Evolutionary conservation across 2,329 filamentous ascomycete species (phyloP).

Genomic region (Aspergillus proliferans): DNA sequence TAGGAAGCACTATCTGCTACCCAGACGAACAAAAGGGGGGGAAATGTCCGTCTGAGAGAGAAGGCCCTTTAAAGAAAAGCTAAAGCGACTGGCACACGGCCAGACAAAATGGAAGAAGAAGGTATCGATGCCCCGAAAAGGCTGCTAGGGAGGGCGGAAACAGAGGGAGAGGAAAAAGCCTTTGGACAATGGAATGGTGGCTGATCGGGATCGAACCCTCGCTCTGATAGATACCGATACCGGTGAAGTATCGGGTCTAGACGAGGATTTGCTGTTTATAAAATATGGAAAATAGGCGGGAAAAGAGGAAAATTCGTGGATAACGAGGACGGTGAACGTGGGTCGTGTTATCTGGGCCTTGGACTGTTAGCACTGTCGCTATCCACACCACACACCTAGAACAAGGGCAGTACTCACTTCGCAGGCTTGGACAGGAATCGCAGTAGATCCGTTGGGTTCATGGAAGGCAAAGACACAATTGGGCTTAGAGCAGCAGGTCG

Average conservation of each 20-base stretch:
- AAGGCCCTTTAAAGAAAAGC: slow-evolving; percentile 73
- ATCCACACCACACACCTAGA: neutral
- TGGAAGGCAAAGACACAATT: slow-evolving; percentile 53
- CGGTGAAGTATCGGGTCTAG: slow-evolving; percentile 76
- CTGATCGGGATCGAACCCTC: slow-evolving; percentile 53
- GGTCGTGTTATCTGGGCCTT: slow-evolving; percentile 60
- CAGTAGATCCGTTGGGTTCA: slow-evolving; percentile 85
- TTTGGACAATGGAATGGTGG: slow-evolving; percentile 84
- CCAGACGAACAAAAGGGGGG: slow-evolving; percentile 76
- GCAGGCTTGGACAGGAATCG: slow-evolving; percentile 91
- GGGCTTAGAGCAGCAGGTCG: slow-evolving; percentile 28
- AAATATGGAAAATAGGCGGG: slow-evolving; percentile 12
- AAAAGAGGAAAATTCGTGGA: slow-evolving; percentile 5
- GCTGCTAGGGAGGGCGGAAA: slow-evolving; percentile 77
- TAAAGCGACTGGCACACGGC: slow-evolving; percentile 66
- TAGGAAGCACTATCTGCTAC: slow-evolving; percentile 93
- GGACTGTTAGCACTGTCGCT: slow-evolving; percentile 11
- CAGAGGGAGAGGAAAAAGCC: slow-evolving; percentile 69
- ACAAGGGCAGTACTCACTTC: slow-evolving; percentile 58
- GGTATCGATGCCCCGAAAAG: slow-evolving; percentile 48
- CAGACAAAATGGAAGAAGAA: slow-evolving; percentile 62
- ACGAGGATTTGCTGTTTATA: slow-evolving; percentile 58
- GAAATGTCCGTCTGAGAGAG: slow-evolving; percentile 88
- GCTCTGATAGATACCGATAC: slow-evolving; percentile 77
- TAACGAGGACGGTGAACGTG: slow-evolving; percentile 16